Percentiles rank a stretch among this genome's conserved stretches.
phyloP scores from a whole-genome alignment of 768 basidiomycete genomes.

The Chlorophyllum brunneum region DNA sequence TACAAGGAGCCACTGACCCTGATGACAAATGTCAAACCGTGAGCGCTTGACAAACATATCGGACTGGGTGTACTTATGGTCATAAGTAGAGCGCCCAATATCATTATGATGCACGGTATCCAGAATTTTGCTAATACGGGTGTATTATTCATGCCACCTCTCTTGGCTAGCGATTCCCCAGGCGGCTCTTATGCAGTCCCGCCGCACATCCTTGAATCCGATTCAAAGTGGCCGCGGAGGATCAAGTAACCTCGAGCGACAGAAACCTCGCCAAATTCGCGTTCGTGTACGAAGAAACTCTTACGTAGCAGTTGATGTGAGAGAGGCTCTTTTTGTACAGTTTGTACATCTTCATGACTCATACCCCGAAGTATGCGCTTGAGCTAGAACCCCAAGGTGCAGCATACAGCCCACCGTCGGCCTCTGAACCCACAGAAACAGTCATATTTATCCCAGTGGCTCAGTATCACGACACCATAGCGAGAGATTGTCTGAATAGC shows the following conservation, averaged over 20 bases:
- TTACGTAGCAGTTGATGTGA: conserved; percentile 4
- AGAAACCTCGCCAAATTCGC: neutral
- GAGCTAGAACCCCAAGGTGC: neutral
- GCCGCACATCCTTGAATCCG: neutral
- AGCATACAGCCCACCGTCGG: too few relatives aligned
- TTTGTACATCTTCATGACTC: conserved; percentile 8
- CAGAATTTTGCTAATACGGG: too few relatives aligned
- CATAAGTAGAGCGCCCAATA: too few relatives aligned
- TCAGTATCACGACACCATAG: neutral
- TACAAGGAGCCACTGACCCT: neutral
- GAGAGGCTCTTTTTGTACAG: neutral
- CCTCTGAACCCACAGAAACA: too few relatives aligned
- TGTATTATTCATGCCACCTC: neutral
- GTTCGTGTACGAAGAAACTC: neutral
- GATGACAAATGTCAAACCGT: too few relatives aligned
- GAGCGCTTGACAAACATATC: too few relatives aligned
- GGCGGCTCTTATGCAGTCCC: neutral
- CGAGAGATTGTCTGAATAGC: neutral
- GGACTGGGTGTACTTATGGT: too few relatives aligned
- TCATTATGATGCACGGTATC: too few relatives aligned
- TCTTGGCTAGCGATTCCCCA: neutral
- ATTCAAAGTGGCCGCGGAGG: conserved; percentile 1
- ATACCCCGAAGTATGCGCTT: conserved; percentile 3
- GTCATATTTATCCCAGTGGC: neutral
- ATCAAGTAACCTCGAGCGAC: neutral